phyloP scores from a whole-genome alignment of 2,329 filamentous ascomycete genomes.

The Apiospora sp. region DNA sequence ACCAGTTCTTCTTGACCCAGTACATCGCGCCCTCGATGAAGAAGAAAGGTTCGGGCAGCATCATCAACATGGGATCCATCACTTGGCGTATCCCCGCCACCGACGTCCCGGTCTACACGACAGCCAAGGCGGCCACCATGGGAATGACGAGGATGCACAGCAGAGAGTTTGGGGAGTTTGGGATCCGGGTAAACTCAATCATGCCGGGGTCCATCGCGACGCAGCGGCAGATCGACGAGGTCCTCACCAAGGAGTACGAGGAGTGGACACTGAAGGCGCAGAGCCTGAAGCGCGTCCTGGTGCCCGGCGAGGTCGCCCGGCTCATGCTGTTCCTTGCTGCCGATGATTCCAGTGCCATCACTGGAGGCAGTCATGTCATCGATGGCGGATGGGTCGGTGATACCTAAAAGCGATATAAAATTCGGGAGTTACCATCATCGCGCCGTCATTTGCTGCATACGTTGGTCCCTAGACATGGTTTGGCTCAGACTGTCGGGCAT shows the following conservation, averaged over 20 bases:
- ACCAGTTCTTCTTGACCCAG: conserved; percentile 53
- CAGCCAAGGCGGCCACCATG: conserved; percentile 49
- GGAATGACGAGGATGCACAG: conserved; percentile 49
- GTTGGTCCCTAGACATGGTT: background rate
- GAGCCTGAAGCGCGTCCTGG: conserved; percentile 50
- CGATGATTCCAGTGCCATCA: conserved; percentile 56
- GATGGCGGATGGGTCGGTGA: conserved; percentile 47
- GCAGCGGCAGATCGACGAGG: conserved; percentile 50
- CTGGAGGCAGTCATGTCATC: conserved; percentile 50
- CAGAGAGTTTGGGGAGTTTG: conserved; percentile 46
- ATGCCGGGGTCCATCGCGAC: conserved; percentile 59
- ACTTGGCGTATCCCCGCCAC: conserved; percentile 46
- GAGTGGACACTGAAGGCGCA: conserved; percentile 48
- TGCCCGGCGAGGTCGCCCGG: conserved; percentile 54
- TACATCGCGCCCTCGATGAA: conserved; percentile 47
- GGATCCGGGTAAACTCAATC: conserved; percentile 55
- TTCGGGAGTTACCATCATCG: background rate
- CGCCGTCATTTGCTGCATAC: background rate
- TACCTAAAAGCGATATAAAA: conserved; percentile 27
- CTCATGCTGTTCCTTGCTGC: conserved; percentile 54
- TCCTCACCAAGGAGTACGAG: conserved; percentile 52
- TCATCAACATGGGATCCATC: conserved; percentile 51
- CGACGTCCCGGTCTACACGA: conserved; percentile 44
- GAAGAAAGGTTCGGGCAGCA: conserved; percentile 40
- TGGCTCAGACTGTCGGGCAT: background rate